Base-by-base conservation (phyloP, 257 asterid species). In the Plectranthus barbatus region DNA sequence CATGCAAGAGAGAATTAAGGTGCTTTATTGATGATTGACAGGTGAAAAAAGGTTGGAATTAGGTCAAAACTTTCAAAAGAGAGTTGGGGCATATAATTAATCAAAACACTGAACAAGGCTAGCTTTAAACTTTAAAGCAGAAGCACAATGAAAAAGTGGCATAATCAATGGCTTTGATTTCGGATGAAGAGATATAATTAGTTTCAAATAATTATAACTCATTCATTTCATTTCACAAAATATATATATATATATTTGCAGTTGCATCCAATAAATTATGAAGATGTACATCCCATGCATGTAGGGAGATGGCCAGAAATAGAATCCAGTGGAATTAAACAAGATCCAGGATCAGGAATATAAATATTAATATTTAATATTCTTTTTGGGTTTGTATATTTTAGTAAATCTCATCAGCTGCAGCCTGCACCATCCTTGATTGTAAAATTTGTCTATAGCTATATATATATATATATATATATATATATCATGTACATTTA, bases 401-500 rank as follows among this genome's bases (percentile, higher is more conserved):
- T 46, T 56, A 15, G 46, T 21, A 59, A 24, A 50, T 46, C 44
- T 47, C 52, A 50, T 56, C 11, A 4, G 46, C 33, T 55, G 55
- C 56, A 48, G 37, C 21, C 17, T 58, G 59, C 66, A 70, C 13
- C 14, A 36, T 18, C 13, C 21, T 20, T 15, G 60, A 56, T 65
- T 60, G 70, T 59, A 72, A 72, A 71, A 64, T 47, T 68, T 62
- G 60, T 23, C 55, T 52, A 62, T 68, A 68, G 26, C 68, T 67
- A 41, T 60, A n/a, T 55, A 1, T 67, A 41, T 60, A n/a, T 55
- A n/a, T 67, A 41, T 60, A n/a, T 55, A 1, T 67, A 41, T 60
- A n/a, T 55, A n/a, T 2, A n/a, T 45, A 65, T 61, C 68, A 37
- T 68, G 49, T 77, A 79, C 85, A 76, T 65, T 55, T 65, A 64